These are phyloP conservation scores for Conticribra guillardii DNA, from an alignment of 108 stramenopile genomes.

Conservation along the genomic window DNA sequence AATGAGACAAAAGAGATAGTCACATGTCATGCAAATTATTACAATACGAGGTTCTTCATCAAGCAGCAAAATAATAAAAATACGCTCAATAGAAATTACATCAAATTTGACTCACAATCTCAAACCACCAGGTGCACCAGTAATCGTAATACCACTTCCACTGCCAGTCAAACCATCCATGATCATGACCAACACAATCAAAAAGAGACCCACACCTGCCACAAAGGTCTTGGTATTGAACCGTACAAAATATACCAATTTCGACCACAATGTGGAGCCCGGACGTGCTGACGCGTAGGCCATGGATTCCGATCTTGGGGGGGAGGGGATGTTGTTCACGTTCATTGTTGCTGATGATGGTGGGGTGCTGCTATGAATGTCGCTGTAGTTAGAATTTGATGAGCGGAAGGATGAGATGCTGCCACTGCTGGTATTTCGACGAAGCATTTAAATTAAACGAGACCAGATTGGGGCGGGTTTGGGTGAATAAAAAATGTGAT, in stretches of 20 bases:
- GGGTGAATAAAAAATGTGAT: no score
- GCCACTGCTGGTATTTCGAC: conserved; percentile 25
- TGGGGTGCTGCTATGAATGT: conserved; percentile 1
- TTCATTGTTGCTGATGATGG: background rate
- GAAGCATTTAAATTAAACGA: conserved; percentile 35
- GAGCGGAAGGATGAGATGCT: conserved; percentile 12
- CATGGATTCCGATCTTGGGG: conserved; percentile 63
- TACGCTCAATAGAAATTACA: no score
- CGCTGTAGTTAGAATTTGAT: conserved; percentile 10
- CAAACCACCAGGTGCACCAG: conserved; percentile 8
- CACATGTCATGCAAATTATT: background rate
- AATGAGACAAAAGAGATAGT: background rate
- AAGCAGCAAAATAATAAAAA: background rate
- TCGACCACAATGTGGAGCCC: conserved; percentile 13
- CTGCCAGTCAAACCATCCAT: conserved; percentile 16
- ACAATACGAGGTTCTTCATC: background rate
- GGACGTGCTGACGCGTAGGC: conserved; percentile 56
- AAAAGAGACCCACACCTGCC: conserved; percentile 23
- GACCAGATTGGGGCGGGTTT: no score
- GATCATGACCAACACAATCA: conserved; percentile 35
- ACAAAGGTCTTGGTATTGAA: conserved; percentile 43
- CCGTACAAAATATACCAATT: conserved; percentile 30
- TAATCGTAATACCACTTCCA: background rate
- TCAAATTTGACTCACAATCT: conserved; percentile 16
- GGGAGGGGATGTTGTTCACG: background rate